Conservation (phyloP, 805 yeast species). For the Maudiozyma saulgeensis region DNA sequence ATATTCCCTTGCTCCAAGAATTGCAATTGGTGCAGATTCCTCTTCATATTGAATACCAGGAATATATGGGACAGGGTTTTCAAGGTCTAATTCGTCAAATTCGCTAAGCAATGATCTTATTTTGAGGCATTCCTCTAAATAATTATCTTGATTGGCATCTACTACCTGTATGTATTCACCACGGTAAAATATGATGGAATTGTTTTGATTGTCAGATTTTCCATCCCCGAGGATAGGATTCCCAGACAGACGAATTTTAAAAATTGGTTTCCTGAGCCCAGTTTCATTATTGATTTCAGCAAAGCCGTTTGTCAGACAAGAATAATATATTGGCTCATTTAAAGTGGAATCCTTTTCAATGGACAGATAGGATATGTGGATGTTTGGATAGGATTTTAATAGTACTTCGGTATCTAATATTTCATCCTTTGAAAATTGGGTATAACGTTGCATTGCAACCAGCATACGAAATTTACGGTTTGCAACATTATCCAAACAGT, state of each 20-base stretch:
- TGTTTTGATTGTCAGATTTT: conserved; percentile 90
- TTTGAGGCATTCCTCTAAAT: conserved; percentile 87
- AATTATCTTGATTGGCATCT: conserved; percentile 95
- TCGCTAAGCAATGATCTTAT: conserved; percentile 81
- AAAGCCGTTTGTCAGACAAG: conserved; percentile 60
- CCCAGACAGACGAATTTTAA: conserved; percentile 72
- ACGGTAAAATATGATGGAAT: conserved; percentile 73
- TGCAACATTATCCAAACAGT: conserved; percentile 63
- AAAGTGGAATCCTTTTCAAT: conserved; percentile 29
- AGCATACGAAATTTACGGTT: conserved; percentile 70
- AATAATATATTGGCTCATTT: conserved; percentile 35
- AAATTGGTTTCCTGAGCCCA: conserved; percentile 51
- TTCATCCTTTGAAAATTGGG: conserved; percentile 57
- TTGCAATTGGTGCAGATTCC: conserved; percentile 80
- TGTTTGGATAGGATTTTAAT: conserved; percentile 63
- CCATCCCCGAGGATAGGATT: conserved; percentile 96
- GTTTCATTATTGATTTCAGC: conserved; percentile 46
- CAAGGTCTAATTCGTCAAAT: conserved; percentile 68
- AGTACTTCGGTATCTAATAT: conserved; percentile 56
- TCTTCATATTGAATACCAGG: conserved; percentile 45
- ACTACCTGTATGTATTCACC: conserved; percentile 93
- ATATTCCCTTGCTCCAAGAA: conserved; percentile 90
- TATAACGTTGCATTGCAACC: conserved; percentile 80
- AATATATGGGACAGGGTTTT: conserved; percentile 42
- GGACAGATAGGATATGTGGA: conserved; percentile 46